A percentile compares a stretch with the other conserved stretches of the same genome.
Evolutionary conservation across 768 basidiomycete species (phyloP).

Genomic region (Mycena albidolilacea): DNA sequence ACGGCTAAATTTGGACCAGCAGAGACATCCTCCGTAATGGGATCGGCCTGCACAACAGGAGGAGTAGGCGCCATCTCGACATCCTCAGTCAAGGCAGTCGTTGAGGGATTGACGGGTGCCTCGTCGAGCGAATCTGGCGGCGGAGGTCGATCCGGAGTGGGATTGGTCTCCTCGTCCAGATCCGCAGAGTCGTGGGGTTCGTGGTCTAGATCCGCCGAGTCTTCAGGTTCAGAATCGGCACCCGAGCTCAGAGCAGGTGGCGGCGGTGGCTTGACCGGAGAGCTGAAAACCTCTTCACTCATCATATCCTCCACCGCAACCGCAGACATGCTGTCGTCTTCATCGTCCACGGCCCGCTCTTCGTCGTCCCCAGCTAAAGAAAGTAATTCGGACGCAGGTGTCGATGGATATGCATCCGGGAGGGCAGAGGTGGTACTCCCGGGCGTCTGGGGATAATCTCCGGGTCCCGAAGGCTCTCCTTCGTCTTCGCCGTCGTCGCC

Average conservation of each 20-base stretch:
- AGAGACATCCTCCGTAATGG: not conserved
- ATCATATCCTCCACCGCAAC: slow-evolving; percentile 36
- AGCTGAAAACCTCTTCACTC: not conserved
- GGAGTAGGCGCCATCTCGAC: not conserved
- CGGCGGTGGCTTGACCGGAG: slow-evolving; percentile 12
- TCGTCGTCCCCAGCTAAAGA: slow-evolving; percentile 19
- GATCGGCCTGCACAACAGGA: slow-evolving; percentile 7
- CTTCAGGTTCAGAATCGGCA: slow-evolving; percentile 9
- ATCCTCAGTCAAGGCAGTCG: not conserved
- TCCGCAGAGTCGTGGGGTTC: not conserved
- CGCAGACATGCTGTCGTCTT: slow-evolving; percentile 25
- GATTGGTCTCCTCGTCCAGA: not conserved
- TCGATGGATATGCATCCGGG: slow-evolving; percentile 24
- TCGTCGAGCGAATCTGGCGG: not conserved
- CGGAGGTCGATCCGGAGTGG: not conserved
- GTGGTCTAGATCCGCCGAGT: not conserved
- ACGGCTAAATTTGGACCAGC: not conserved
- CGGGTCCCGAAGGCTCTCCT: slow-evolving; percentile 7
- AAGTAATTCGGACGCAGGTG: slow-evolving; percentile 10
- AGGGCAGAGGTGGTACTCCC: slow-evolving; percentile 17
- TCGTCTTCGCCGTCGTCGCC: slow-evolving; percentile 50
- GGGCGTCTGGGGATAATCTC: slow-evolving; percentile 19
- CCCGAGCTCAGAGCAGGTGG: not conserved
- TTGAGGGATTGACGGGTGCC: not conserved
- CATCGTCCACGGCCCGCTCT: not conserved